Evolutionary conservation across 768 basidiomycete genomes (phyloP).

Genomic region (Floccularia luteovirens): DNA sequence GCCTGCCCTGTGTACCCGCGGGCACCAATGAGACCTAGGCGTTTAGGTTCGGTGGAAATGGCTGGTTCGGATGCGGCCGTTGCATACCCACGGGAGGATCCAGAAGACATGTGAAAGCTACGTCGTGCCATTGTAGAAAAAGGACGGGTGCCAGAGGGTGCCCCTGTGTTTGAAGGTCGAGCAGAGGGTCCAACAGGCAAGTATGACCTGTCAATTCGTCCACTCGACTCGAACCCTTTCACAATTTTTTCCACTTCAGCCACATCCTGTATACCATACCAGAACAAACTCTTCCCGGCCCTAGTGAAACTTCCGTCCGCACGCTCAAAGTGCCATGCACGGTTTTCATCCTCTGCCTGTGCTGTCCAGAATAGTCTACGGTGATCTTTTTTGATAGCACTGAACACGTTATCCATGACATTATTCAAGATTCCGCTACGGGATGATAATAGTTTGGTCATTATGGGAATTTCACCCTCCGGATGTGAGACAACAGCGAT

Average conservation of each 20-base stretch:
- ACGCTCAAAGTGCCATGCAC: slow-evolving; percentile 97
- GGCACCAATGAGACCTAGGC: slow-evolving; percentile 91
- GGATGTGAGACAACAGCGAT: slow-evolving; percentile 93
- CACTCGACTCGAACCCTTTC: slow-evolving; percentile 64
- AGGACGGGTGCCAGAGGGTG: slow-evolving; percentile 35
- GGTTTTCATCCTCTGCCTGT: slow-evolving; percentile 91
- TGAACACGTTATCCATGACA: slow-evolving; percentile 96
- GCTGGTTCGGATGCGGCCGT: slow-evolving; percentile 41
- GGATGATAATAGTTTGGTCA: slow-evolving; percentile 89
- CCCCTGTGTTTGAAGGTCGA: slow-evolving; percentile 39
- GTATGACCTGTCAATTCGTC: slow-evolving; percentile 82
- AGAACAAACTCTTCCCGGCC: slow-evolving; percentile 90
- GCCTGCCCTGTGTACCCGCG: slow-evolving; percentile 95
- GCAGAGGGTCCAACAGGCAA: slow-evolving; percentile 80
- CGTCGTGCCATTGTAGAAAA: slow-evolving; percentile 55
- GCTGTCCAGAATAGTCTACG: slow-evolving; percentile 97
- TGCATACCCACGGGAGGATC: slow-evolving; percentile 70
- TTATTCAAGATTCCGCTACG: slow-evolving; percentile 88
- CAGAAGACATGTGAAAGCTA: too few relatives aligned
- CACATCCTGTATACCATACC: slow-evolving; percentile 93
- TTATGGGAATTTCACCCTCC: slow-evolving; percentile 77
- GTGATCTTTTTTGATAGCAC: slow-evolving; percentile 93
- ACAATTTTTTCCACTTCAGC: slow-evolving; percentile 87
- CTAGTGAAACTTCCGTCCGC: slow-evolving; percentile 97
- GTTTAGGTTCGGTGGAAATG: slow-evolving; percentile 63